A percentile compares a stretch with the other conserved stretches of the same genome.
These are phyloP conservation scores for Rhododendron vialii DNA, from an alignment of 148 eudicot species.

Conservation along the genomic window DNA sequence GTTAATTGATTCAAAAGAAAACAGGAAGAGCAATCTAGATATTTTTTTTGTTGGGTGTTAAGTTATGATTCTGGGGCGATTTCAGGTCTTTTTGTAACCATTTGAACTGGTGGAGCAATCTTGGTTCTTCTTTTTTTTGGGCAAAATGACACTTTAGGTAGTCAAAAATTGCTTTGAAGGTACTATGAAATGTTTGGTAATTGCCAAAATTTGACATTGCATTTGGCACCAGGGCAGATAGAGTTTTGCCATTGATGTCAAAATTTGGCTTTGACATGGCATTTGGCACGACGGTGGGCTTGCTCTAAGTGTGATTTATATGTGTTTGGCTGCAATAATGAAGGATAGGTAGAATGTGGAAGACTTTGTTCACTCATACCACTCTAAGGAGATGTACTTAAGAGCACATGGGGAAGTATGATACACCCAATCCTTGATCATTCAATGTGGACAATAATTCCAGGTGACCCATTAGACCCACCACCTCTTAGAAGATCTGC, in stretches of 20 bases:
- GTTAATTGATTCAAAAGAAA: no score
- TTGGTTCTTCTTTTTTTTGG: no score
- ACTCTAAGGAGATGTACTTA: background rate
- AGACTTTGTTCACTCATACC: background rate
- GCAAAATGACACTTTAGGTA: no score
- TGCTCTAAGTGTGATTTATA: no score
- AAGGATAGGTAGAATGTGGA: background rate
- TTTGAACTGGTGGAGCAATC: no score
- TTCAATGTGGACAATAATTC: background rate
- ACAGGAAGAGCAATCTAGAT: no score
- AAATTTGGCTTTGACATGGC: background rate
- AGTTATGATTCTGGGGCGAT: no score
- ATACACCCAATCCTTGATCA: background rate
- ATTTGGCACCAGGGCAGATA: background rate
- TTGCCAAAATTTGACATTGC: background rate
- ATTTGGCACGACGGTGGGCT: background rate
- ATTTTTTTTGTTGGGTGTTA: no score
- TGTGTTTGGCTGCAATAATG: background rate
- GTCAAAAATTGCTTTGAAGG: no score
- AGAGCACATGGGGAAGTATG: background rate
- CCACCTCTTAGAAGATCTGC: background rate
- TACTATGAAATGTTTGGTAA: no score
- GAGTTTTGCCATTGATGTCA: background rate
- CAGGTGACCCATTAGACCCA: background rate
- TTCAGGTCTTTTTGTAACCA: no score